Percentiles rank a stretch among this genome's conserved stretches.
Conservation (phyloP, 1,139 yeast species). For the Trichomonascaceae sp. region DNA sequence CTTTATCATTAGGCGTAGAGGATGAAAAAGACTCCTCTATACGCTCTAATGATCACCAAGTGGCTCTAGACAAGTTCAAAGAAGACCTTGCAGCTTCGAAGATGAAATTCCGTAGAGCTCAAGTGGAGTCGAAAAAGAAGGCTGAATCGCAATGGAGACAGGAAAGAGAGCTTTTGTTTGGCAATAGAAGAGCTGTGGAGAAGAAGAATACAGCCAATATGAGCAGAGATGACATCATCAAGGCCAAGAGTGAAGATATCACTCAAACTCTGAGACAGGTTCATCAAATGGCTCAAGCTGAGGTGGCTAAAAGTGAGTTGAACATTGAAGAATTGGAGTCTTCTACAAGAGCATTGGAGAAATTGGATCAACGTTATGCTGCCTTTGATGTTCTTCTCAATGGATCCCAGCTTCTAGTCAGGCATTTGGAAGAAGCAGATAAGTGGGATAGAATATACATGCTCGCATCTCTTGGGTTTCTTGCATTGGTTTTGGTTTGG, state of each 20-base stretch:
- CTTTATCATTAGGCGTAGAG: conserved; percentile 18
- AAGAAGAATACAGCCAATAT: conserved; percentile 5
- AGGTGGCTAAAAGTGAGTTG: conserved; percentile 49
- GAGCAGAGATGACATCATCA: conserved; percentile 34
- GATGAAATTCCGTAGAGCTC: conserved; percentile 27
- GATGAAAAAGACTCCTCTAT: conserved; percentile 8
- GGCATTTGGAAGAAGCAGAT: conserved; percentile 63
- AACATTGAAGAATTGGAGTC: conserved; percentile 56
- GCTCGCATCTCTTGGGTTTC: conserved; percentile 52
- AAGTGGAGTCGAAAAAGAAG: conserved; percentile 26
- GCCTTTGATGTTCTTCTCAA: conserved; percentile 50
- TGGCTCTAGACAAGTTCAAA: conserved; percentile 22
- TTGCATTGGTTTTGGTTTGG: conserved; percentile 53
- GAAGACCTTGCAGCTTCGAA: conserved; percentile 24
- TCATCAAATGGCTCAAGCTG: conserved; percentile 45
- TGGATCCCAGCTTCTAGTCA: conserved; percentile 52
- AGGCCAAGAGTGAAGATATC: conserved; percentile 47
- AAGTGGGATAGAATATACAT: conserved; percentile 55
- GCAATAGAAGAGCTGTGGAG: conserved; percentile 9
- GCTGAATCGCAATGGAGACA: conserved; percentile 18
- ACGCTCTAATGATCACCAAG: conserved; percentile 13
- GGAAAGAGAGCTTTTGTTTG: conserved; percentile 26
- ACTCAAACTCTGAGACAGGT: conserved; percentile 50
- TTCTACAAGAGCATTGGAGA: conserved; percentile 48
- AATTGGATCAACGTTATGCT: conserved; percentile 46